Evolutionary conservation across 2,329 filamentous ascomycete genomes (phyloP).

Genomic region (Chaetomiaceae sp.): DNA sequence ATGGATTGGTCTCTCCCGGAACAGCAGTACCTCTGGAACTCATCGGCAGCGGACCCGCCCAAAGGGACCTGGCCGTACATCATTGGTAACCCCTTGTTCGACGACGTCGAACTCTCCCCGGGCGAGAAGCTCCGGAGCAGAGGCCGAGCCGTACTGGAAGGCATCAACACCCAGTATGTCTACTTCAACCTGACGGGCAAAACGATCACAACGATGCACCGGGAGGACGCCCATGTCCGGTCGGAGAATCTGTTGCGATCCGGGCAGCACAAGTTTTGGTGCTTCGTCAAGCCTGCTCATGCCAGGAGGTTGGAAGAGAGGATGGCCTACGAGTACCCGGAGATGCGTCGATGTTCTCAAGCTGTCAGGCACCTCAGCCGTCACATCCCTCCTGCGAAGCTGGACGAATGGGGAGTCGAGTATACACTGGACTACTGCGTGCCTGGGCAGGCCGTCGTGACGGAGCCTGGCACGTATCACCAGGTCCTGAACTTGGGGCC

Average conservation of each 20-base stretch:
- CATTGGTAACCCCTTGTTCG: constrained; percentile 24
- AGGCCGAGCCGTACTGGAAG: constrained; percentile 20
- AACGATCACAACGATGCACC: constrained; percentile 25
- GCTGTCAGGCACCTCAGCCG: constrained; percentile 25
- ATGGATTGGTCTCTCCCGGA: constrained; percentile 19
- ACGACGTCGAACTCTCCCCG: constrained; percentile 23
- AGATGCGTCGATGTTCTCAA: constrained; percentile 24
- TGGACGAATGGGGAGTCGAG: constrained; percentile 25
- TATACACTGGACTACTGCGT: constrained; percentile 25
- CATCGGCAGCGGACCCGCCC: constrained; percentile 20
- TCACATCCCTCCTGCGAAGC: constrained; percentile 20
- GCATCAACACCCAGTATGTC: constrained; percentile 26
- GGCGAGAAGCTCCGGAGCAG: constrained; percentile 23
- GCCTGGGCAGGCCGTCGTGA: constrained; percentile 24
- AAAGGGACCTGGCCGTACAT: constrained; percentile 22
- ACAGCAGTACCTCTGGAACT: constrained; percentile 23
- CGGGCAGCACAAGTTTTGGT: constrained; percentile 26
- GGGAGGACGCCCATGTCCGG: constrained; percentile 25
- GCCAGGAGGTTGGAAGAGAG: constrained; percentile 20
- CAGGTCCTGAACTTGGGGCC: constrained; percentile 24
- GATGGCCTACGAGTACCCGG: constrained; percentile 19
- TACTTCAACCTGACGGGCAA: constrained; percentile 25
- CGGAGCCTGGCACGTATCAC: constrained; percentile 25
- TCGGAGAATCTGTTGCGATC: constrained; percentile 25
- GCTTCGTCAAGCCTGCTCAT: constrained; percentile 23